phyloP scores from a whole-genome alignment of 1,284 basidiomycete genomes.

The Ceratobasidium sp. region DNA sequence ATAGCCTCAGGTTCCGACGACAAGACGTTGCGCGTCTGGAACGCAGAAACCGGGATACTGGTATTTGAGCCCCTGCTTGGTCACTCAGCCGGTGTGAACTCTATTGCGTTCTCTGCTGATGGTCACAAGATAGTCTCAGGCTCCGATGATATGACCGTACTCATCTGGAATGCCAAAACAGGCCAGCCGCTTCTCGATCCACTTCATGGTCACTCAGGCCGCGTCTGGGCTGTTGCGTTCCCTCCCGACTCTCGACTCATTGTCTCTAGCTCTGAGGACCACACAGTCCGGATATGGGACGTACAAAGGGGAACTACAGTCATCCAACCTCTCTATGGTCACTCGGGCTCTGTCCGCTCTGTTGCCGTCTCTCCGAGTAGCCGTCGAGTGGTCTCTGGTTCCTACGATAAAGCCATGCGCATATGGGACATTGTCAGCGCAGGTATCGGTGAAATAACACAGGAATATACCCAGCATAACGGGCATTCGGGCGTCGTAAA shows the following conservation, averaged over 20 bases:
- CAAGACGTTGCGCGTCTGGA: conserved; percentile 30
- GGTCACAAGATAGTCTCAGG: conserved; percentile 5
- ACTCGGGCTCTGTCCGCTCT: conserved; percentile 56
- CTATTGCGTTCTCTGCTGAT: conserved; percentile 22
- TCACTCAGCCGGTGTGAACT: rapidly evolving
- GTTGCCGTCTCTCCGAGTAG: conserved; percentile 45
- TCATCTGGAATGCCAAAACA: not conserved
- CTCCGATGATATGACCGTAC: not conserved
- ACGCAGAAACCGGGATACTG: not conserved
- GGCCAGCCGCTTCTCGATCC: not conserved
- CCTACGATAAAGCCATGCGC: conserved; percentile 30
- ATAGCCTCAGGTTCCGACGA: conserved; percentile 32
- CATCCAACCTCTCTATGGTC: conserved; percentile 55
- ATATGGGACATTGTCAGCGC: conserved; percentile 42
- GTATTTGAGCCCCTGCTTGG: not conserved
- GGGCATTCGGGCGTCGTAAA: not conserved
- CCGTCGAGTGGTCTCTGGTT: conserved; percentile 40
- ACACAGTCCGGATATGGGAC: conserved; percentile 43
- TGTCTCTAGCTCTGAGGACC: conserved; percentile 35
- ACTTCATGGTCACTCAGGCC: conserved; percentile 8
- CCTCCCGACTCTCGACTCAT: conserved; percentile 53
- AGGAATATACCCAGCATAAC: not conserved
- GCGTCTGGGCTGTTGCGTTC: conserved; percentile 58
- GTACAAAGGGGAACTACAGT: not conserved
- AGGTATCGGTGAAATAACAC: not conserved